Evolutionary conservation across 768 basidiomycete genomes (phyloP), one percentile per base, ranked within the genome.

Genomic region (Tricholomella constricta): DNA sequence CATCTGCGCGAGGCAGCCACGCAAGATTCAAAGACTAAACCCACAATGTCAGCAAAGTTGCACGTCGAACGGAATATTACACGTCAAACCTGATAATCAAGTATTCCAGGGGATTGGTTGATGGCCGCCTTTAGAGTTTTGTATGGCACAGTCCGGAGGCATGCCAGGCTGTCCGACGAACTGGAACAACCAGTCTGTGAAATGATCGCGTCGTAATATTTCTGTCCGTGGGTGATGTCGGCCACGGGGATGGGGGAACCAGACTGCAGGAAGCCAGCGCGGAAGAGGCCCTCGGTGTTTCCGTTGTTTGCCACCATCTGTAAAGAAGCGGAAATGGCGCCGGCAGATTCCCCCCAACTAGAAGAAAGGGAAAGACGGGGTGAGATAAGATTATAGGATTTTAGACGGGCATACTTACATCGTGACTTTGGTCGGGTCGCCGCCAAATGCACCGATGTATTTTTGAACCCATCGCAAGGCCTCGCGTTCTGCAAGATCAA

Each of bases 381-480:
- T 14, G 20, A 15, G 23, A 2, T 8, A 7, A 6, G 15, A 20
- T 0, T 20, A 17, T 71, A 72, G 2, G 70, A 0, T 63, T 64
- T 29, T 72, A 72, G 2, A 79, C 68, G 58, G 78, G 74, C 46
- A 69, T 60, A 31, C 77, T 67, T 4, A 72, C 73, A 46, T 78
- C 51, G 57, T 80, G 3, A 84, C 84, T 62, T 81, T 84, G 2
- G 62, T 63, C 0, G 81, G 79, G 64, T 89, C 85, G 9, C 88
- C 88, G 1, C 86, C 86, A 55, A 88, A 89, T 7, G 72, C 69
- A 29, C 65, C 56, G 56, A 88, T 85, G 61, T 89, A 82, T 60
- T 83, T 80, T 56, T 85, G 80, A 1, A 89, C 71, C 87, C 87
- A 89, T 50, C 79, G 65, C 6, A 89, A 60, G 2, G 82, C 85